These are phyloP conservation scores for Aurinia saxatilis DNA, from an alignment of 345 rosid genomes.

Conservation along the genomic window DNA sequence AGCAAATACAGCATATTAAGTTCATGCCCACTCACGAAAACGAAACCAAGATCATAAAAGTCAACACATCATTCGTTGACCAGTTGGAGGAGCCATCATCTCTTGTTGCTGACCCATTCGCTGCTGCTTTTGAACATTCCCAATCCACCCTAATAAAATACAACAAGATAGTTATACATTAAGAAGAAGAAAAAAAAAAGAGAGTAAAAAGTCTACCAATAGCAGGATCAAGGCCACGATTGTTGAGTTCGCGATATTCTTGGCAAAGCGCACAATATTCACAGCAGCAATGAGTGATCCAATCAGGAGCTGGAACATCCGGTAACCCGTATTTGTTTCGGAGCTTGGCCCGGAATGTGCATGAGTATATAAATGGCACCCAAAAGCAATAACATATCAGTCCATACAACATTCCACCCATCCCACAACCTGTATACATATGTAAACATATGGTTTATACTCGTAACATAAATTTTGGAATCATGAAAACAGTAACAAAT, in stretches of 20 bases:
- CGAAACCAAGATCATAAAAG: slow-evolving; percentile 1
- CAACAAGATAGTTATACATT: background rate
- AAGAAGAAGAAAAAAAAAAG: too few species aligned
- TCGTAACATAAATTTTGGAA: background rate
- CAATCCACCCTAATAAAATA: slow-evolving; percentile 27
- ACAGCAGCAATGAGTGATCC: slow-evolving; percentile 39
- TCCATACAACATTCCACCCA: slow-evolving; percentile 18
- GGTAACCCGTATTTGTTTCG: slow-evolving; percentile 35
- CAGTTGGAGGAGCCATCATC: slow-evolving; percentile 31
- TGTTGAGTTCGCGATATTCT: slow-evolving; percentile 51
- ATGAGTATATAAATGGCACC: slow-evolving; percentile 22
- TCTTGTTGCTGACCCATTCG: slow-evolving; percentile 17
- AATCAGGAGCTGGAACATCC: slow-evolving; percentile 46
- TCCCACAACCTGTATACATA: slow-evolving; percentile 17
- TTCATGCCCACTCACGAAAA: slow-evolving; percentile 14
- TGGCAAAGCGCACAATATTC: slow-evolving; percentile 46
- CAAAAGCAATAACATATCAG: slow-evolving; percentile 12
- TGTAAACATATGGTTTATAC: background rate
- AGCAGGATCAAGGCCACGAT: slow-evolving; percentile 41
- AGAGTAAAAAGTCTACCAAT: slow-evolving; percentile 27
- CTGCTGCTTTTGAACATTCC: slow-evolving; percentile 20
- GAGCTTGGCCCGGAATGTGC: slow-evolving; percentile 35
- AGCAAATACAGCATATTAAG: too few species aligned
- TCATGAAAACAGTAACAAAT: too few species aligned
- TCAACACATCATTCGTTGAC: slow-evolving; percentile 32